Evolutionary conservation across 1,284 basidiomycete species (phyloP).

Genomic region (Trametes hirsuta): DNA sequence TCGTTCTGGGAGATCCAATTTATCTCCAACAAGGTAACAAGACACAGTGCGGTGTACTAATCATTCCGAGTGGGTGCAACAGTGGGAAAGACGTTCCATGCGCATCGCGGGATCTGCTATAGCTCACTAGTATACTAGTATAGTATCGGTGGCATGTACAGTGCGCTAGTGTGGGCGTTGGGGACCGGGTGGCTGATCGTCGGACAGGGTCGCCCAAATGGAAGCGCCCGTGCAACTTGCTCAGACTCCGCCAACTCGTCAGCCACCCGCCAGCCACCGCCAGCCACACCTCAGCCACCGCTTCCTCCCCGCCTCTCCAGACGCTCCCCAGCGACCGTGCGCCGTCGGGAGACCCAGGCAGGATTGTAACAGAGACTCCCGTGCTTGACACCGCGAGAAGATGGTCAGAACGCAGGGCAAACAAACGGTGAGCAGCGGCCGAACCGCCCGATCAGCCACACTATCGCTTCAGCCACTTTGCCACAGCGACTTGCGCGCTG

Average conservation of each 20-base stretch:
- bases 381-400: not conserved
- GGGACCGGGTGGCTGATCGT: not conserved
- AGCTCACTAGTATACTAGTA: too few relatives aligned
- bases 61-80: too few relatives aligned
- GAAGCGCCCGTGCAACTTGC: slow-evolving; percentile 17
- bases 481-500: slow-evolving; percentile 19
- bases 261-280: slow-evolving; percentile 23
- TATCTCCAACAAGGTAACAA: too few relatives aligned
- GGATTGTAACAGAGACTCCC: not conserved
- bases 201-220: not conserved
- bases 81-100: too few relatives aligned
- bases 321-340: not conserved
- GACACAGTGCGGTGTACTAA: too few relatives aligned
- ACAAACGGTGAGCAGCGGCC: slow-evolving; percentile 30
- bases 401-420: slow-evolving; percentile 31
- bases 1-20: too few relatives aligned
- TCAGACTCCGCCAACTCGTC: slow-evolving; percentile 19
- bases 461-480: slow-evolving; percentile 32
- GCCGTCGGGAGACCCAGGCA: not conserved
- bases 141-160: too few relatives aligned
- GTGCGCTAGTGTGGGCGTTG: too few relatives aligned
- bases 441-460: slow-evolving; percentile 15
- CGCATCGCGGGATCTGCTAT: too few relatives aligned
- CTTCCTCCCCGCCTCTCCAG: slow-evolving; percentile 1
- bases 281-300: slow-evolving; percentile 24